These are phyloP conservation scores for Citeromyces matritensis DNA, from an alignment of 805 yeast genomes.

Conservation along the genomic window DNA sequence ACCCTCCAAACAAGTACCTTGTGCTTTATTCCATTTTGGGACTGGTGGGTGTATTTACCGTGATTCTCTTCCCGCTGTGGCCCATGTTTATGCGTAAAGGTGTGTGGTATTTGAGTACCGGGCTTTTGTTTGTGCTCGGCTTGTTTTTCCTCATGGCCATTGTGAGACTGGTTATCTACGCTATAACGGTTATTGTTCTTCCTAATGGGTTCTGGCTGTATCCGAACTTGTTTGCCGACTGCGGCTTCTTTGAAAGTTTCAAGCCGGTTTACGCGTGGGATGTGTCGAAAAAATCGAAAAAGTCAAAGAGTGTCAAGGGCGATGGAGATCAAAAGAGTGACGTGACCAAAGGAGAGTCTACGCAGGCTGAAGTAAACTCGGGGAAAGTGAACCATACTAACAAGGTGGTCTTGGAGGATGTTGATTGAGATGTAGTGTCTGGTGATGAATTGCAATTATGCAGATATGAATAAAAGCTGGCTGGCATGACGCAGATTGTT, in stretches of 20 bases:
- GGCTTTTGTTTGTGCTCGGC: constrained; percentile 55
- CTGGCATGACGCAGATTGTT: no score
- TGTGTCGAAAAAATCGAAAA: constrained; percentile 8
- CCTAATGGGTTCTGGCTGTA: constrained; percentile 87
- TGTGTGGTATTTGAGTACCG: constrained; percentile 82
- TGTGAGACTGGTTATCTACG: constrained; percentile 57
- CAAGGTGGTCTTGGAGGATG: constrained; percentile 1
- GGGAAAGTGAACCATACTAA: neutral
- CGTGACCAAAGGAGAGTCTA: neutral
- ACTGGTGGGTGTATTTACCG: constrained; percentile 43
- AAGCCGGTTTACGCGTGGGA: constrained; percentile 80
- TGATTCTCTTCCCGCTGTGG: constrained; percentile 88
- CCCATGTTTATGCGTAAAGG: constrained; percentile 79
- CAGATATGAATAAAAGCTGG: no score
- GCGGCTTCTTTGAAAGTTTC: constrained; percentile 87
- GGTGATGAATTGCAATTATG: no score
- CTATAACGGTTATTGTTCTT: constrained; percentile 37
- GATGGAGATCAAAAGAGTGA: neutral
- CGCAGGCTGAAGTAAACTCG: constrained; percentile 1
- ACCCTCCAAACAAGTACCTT: constrained; percentile 54
- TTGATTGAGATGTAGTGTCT: neutral
- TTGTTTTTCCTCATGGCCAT: constrained; percentile 68
- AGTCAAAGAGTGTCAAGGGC: constrained; percentile 1
- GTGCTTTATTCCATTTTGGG: constrained; percentile 49
- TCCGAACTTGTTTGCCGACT: constrained; percentile 92